Base-by-base conservation (phyloP, 495 filamentous ascomycete species). In the Durotheca rogersii region DNA sequence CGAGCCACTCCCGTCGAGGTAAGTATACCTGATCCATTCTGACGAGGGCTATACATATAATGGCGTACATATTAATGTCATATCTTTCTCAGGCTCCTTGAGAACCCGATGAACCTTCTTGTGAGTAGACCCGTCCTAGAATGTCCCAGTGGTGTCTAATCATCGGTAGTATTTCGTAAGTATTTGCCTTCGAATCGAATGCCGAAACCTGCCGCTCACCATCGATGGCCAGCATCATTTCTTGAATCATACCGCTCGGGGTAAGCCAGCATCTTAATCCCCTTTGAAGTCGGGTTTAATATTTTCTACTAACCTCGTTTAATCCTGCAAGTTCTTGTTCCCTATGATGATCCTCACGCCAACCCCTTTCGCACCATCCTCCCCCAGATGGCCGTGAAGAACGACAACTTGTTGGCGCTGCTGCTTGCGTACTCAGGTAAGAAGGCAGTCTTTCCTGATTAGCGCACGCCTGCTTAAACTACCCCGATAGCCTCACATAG, bases 21-120 rank as follows among this genome's bases (percentile, higher is more conserved):
- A 18, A 52, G 47, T 43, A 9, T 10, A 17, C 20, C 7, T 27
- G 4, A n/a, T 29, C n/a, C n/a, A n/a, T n/a, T n/a, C n/a, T 14
- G 16, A 18, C 5, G 12, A 41, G 18, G 30, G 14, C 9, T n/a
- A 6, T 16, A 2, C 25, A 40, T 33, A 29, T 4, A 10, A 16
- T 11, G 7, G n/a, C 23, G 11, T 15, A 21, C 16, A 2, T 45
- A 35, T 37, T 61, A 14, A 61, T 31, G 21, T 34, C 15, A 7
- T 6, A 41, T n/a, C n/a, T n/a, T n/a, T n/a, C n/a, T 29, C 19
- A 69, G 61, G 6, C 68, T 90, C 35, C 53, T 78, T 30, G 76
- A 86, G 35, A 89, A 87, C 53, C 84, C 80, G 0, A 89, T 92
- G 80, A 89, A 90, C 61, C 66, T 92, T 35, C 78, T 91, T 29